phyloP scores from a whole-genome alignment of 345 rosid genomes.

The Cochlearia excelsa region DNA sequence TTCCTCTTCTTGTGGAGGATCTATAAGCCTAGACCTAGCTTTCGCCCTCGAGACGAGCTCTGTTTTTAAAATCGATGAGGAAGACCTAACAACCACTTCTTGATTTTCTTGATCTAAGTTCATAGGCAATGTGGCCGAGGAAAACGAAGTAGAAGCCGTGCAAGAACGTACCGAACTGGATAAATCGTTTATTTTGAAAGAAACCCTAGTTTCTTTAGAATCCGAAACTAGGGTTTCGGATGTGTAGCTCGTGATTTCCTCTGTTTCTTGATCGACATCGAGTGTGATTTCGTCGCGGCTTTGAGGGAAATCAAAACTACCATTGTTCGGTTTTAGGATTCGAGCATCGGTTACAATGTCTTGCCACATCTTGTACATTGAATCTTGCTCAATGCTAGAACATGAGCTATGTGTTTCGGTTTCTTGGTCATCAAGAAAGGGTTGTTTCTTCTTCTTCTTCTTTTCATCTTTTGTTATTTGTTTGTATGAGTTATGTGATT shows the following conservation, averaged over 20 bases:
- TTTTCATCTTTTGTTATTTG: slow-evolving; percentile 24
- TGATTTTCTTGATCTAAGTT: slow-evolving; percentile 14
- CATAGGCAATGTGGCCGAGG: slow-evolving; percentile 32
- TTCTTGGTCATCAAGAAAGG: too few relatives aligned
- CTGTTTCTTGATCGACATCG: slow-evolving; percentile 45
- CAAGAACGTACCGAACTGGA: slow-evolving; percentile 26
- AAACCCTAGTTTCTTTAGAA: slow-evolving; percentile 49
- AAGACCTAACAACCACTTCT: slow-evolving; percentile 39
- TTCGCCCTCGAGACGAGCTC: slow-evolving; percentile 43
- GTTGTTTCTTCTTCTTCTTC: slow-evolving; percentile 39
- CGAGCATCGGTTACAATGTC: slow-evolving; percentile 20
- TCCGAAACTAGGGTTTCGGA: too few relatives aligned
- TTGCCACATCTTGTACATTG: slow-evolving; percentile 29
- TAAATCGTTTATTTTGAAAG: slow-evolving; percentile 38
- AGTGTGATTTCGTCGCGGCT: slow-evolving; percentile 51
- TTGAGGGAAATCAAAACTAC: slow-evolving; percentile 35
- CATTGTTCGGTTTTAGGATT: neutral
- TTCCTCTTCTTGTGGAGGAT: slow-evolving; percentile 52
- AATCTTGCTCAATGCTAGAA: neutral
- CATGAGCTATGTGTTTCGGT: too few relatives aligned
- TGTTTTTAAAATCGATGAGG: slow-evolving; percentile 47
- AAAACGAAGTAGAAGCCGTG: slow-evolving; percentile 24
- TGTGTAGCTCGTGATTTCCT: slow-evolving; percentile 10
- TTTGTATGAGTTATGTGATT: slow-evolving; percentile 42
- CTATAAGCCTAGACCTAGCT: slow-evolving; percentile 72